These are phyloP conservation scores for Rhodotorula kratochvilovae DNA, from an alignment of 768 basidiomycete species.

Conservation along the genomic window DNA sequence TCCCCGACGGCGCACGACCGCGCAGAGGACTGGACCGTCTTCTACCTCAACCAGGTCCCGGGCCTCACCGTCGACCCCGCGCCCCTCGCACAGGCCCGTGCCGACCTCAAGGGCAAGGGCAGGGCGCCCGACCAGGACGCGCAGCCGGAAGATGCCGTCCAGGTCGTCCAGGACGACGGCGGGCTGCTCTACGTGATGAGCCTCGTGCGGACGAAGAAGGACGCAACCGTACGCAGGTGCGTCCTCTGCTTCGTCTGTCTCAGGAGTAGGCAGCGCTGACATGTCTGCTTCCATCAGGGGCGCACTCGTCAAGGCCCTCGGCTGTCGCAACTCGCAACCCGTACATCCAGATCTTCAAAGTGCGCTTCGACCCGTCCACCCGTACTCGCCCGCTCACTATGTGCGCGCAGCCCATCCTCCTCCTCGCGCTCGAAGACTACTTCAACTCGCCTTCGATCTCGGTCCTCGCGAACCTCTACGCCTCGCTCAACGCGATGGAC, in stretches of 20 bases:
- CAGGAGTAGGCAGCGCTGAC: no score
- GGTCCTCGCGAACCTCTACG: constrained; percentile 81
- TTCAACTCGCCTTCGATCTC: constrained; percentile 82
- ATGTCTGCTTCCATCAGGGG: constrained; percentile 54
- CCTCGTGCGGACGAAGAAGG: constrained; percentile 84
- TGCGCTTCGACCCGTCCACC: constrained; percentile 45
- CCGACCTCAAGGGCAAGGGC: constrained; percentile 10
- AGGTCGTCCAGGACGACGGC: constrained; percentile 39
- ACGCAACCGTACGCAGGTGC: constrained; percentile 72
- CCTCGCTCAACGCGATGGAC: constrained; percentile 83
- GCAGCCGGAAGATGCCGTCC: neutral
- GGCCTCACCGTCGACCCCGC: constrained; percentile 75
- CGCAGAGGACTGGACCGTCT: constrained; percentile 94
- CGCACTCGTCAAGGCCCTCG: constrained; percentile 86
- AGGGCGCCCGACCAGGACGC: neutral
- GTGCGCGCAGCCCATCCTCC: constrained; percentile 71
- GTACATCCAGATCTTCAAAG: constrained; percentile 94
- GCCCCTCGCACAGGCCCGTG: constrained; percentile 55
- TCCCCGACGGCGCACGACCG: constrained; percentile 97
- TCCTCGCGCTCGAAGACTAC: constrained; percentile 93
- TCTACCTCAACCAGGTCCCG: constrained; percentile 91
- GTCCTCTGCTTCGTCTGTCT: constrained; percentile 33
- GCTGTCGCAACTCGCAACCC: constrained; percentile 90
- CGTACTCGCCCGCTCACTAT: neutral
- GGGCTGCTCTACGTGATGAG: constrained; percentile 82